Base-by-base conservation (phyloP, 192 early-diverging fungal species). In the Gigaspora rosea region DNA sequence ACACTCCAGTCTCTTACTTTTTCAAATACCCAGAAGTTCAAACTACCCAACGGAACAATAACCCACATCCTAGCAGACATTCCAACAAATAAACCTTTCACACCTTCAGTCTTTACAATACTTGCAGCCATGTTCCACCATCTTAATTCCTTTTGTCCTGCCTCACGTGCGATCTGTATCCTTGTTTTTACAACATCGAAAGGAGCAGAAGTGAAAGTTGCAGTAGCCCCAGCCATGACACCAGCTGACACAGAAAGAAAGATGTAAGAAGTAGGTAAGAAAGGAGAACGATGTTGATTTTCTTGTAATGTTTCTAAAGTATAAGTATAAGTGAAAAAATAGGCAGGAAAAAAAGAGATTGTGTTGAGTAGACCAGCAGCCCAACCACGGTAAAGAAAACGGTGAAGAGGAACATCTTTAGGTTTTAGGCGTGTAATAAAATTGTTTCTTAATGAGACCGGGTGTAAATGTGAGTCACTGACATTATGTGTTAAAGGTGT, bases 121-220 rank as follows among this genome's bases (percentile, higher is more conserved):
- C 12, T 20, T 51, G 15, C 49, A 8, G 73, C 73, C 15, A 75
- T 22, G 9, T 47, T 50, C n/a, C 62, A 64, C 59, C 52, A 73
- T 73, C 16, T 46, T 63, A 63, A 49, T 49, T 75, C 59, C 12
- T 15, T 47, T 49, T 49, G 33, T 50, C 59, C 20, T 35, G 59
- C 20, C 50, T 4, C 35, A 49, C 73, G 73, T 0, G 72, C 72
- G 18, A 61, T 81, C 59, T 78, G 78, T 52, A 79, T 79, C 36
- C 27, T 61, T 32, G 78, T 76, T 57, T 79, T 79, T 15, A 79
- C 73, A 27, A 76, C 27, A 79, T 76, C 78, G 48, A 65, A 47
- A 27, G 78, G 78, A 51, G 71, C 52, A 22, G 70, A 74, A 46
- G 62, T 66, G n/a, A 79, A 20, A 46, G 71, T 74, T 46, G 61